These are phyloP conservation scores for Glonium stellatum DNA, from an alignment of 495 filamentous ascomycete species.

Conservation along the genomic window DNA sequence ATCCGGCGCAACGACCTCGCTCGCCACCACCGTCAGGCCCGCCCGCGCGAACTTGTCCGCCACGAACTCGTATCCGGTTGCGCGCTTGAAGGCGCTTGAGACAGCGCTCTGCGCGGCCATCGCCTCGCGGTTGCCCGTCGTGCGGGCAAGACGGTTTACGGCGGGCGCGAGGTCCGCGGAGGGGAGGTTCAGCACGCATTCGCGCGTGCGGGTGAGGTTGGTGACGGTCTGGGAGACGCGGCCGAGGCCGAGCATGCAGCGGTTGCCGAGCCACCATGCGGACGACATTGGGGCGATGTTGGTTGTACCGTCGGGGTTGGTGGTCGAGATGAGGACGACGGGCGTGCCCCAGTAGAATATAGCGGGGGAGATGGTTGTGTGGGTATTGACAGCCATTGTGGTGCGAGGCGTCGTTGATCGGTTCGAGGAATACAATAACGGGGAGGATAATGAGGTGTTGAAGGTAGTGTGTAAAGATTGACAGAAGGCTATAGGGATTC, in stretches of 20 bases:
- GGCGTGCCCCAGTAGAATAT: slow-evolving; percentile 45
- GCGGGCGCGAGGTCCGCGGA: slow-evolving; percentile 36
- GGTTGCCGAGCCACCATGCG: slow-evolving; percentile 43
- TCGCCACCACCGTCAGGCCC: slow-evolving; percentile 33
- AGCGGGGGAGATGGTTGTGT: slow-evolving; percentile 40
- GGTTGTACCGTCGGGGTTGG: slow-evolving; percentile 40
- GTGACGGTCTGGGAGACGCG: slow-evolving; percentile 38
- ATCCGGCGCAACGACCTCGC: slow-evolving; percentile 22
- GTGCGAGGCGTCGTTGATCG: too few relatives aligned
- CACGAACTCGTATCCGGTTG: slow-evolving; percentile 33
- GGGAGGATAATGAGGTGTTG: too few relatives aligned
- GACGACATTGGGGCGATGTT: slow-evolving; percentile 44
- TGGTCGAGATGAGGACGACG: slow-evolving; percentile 40
- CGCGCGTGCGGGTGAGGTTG: slow-evolving; percentile 40
- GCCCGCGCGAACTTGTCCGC: slow-evolving; percentile 41
- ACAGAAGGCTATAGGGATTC: too few relatives aligned
- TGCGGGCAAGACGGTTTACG: slow-evolving; percentile 39
- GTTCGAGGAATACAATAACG: too few relatives aligned
- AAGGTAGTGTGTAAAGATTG: too few relatives aligned
- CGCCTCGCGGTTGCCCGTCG: slow-evolving; percentile 36
- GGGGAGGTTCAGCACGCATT: slow-evolving; percentile 43
- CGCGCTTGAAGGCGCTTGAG: slow-evolving; percentile 16
- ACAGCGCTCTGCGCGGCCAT: slow-evolving; percentile 2
- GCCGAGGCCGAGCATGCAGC: slow-evolving; percentile 41
- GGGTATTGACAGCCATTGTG: slow-evolving; percentile 6